phyloP scores from a whole-genome alignment of 2,329 filamentous ascomycete species.

The Apiospora pterosperma region DNA sequence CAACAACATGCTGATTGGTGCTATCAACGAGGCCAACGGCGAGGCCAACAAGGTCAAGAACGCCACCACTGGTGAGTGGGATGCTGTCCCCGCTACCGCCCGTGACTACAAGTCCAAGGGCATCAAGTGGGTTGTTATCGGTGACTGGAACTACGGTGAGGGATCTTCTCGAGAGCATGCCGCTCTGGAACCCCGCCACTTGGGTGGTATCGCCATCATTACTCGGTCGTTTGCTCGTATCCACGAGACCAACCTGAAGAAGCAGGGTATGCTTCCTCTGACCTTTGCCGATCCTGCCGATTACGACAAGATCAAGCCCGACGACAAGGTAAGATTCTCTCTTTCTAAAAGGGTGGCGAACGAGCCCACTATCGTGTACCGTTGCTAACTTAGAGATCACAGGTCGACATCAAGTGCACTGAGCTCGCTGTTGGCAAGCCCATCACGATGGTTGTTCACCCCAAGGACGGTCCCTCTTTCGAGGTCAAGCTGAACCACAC shows the following conservation, averaged over 20 bases:
- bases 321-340: slow-evolving; percentile 63
- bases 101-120: slow-evolving; percentile 98
- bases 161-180: slow-evolving; percentile 97
- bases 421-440: slow-evolving; percentile 91
- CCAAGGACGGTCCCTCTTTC: slow-evolving; percentile 75
- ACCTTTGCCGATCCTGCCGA: slow-evolving; percentile 93
- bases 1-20: slow-evolving; percentile 99
- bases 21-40: slow-evolving; percentile 91
- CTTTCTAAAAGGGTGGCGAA: not conserved
- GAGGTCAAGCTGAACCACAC: slow-evolving; percentile 87
- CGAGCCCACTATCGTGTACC: not conserved
- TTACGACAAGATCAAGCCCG: slow-evolving; percentile 93
- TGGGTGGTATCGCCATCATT: slow-evolving; percentile 96
- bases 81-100: slow-evolving; percentile 86
- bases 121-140: slow-evolving; percentile 94
- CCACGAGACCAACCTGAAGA: slow-evolving; percentile 99
- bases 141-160: slow-evolving; percentile 99
- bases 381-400: slow-evolving; percentile 30
- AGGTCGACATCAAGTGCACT: slow-evolving; percentile 79
- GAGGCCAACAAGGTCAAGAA: slow-evolving; percentile 99
- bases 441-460: slow-evolving; percentile 87
- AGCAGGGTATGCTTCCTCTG: slow-evolving; percentile 99
- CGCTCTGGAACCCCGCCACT: slow-evolving; percentile 93
- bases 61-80: slow-evolving; percentile 76
- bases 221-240: slow-evolving; percentile 96